Evolutionary conservation across 495 filamentous ascomycete genomes (phyloP).

Genomic region (Lichenothelia convexa): DNA sequence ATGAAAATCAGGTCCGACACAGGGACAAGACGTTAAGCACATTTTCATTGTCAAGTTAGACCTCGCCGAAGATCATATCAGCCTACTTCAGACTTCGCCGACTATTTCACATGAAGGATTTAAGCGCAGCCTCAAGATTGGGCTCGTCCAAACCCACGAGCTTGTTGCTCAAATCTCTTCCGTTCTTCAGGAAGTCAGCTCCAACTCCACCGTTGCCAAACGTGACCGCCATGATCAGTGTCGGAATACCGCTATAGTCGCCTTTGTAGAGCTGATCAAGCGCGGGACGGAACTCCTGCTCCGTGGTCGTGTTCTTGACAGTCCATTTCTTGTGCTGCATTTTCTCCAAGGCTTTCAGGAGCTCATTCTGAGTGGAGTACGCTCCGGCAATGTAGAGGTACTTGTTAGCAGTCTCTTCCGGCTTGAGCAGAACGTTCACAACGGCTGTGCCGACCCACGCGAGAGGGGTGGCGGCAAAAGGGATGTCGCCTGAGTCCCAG

Average conservation of each 20-base stretch:
- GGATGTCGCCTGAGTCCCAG: conserved; percentile 3
- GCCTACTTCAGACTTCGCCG: too few relatives aligned
- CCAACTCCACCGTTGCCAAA: not conserved
- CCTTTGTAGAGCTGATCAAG: conserved; percentile 19
- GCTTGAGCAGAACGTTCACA: conserved; percentile 1
- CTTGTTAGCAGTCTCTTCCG: conserved; percentile 5
- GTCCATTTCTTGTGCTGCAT: conserved; percentile 1
- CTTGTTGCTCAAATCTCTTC: not conserved
- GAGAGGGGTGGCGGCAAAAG: conserved; percentile 4
- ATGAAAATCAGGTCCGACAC: too few relatives aligned
- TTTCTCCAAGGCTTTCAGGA: conserved; percentile 4
- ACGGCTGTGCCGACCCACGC: conserved; percentile 3
- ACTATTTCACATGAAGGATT: too few relatives aligned
- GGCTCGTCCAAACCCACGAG: not conserved
- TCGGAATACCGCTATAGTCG: conserved; percentile 12
- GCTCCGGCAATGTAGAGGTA: conserved; percentile 3
- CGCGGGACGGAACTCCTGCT: conserved; percentile 11
- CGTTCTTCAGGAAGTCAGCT: not conserved
- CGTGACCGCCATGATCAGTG: not conserved
- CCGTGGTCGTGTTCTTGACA: conserved; percentile 1
- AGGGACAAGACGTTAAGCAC: too few relatives aligned
- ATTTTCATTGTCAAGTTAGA: too few relatives aligned
- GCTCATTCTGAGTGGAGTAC: conserved; percentile 4
- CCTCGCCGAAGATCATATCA: too few relatives aligned
- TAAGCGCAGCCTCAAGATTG: not conserved